Evolutionary conservation across 805 yeast genomes (phyloP).

Genomic region (Candida taoyuanica): DNA sequence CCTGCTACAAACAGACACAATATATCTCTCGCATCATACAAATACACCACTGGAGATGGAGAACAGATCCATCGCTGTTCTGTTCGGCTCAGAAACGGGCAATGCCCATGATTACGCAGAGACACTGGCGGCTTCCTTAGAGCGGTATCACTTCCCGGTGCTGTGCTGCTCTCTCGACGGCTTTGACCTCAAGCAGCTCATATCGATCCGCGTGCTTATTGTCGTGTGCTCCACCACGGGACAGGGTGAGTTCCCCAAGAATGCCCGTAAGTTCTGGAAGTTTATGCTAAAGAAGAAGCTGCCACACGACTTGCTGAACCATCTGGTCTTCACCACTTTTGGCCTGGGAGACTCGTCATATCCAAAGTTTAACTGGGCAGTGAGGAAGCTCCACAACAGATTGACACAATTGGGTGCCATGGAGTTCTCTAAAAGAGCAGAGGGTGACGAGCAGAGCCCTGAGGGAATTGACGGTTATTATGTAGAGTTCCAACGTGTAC

Average conservation of each 20-base stretch:
- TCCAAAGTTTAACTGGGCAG: slow-evolving; percentile 84
- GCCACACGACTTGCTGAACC: slow-evolving; percentile 55
- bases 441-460: slow-evolving; percentile 80
- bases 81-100: slow-evolving; percentile 93
- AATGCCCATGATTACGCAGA: slow-evolving; percentile 83
- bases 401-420: slow-evolving; percentile 75
- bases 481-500: slow-evolving; percentile 61
- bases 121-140: slow-evolving; percentile 50
- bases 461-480: slow-evolving; percentile 76
- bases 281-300: slow-evolving; percentile 64
- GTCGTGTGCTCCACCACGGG: slow-evolving; percentile 87
- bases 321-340: slow-evolving; percentile 62
- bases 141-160: slow-evolving; percentile 48
- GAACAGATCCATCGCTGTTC: slow-evolving; percentile 44
- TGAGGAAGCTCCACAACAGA: slow-evolving; percentile 74
- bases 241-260: slow-evolving; percentile 88
- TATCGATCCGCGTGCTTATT: slow-evolving; percentile 43
- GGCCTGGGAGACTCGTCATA: slow-evolving; percentile 95
- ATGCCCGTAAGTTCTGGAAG: slow-evolving; percentile 69
- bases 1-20: too few relatives aligned
- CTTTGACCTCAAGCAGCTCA: slow-evolving; percentile 49
- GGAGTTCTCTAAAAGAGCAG: slow-evolving; percentile 70
- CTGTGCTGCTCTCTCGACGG: slow-evolving; percentile 53
- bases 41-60: slow-evolving; percentile 1
- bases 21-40: neutral